A percentile compares a stretch with the other conserved stretches of the same genome.
Evolutionary conservation across 345 rosid genomes (phyloP).

Genomic region (Dipteronia dyeriana): DNA sequence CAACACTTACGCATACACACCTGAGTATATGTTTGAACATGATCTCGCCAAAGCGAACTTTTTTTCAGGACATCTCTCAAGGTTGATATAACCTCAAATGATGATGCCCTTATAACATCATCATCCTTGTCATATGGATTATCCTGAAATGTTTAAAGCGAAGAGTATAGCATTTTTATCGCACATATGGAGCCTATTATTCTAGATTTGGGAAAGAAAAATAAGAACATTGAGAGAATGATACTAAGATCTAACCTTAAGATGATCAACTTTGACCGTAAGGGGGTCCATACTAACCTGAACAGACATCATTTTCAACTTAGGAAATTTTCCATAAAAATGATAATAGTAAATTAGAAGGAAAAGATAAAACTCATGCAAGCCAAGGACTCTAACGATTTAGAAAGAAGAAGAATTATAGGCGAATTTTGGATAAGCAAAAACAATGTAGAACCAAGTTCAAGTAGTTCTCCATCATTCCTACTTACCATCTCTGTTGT

Average conservation of each 20-base stretch:
- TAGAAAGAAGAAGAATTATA: not conserved
- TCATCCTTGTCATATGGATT: no score
- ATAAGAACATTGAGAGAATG: not conserved
- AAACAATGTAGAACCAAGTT: constrained; percentile 6
- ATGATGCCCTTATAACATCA: constrained; percentile 87
- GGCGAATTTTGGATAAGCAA: not conserved
- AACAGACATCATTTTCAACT: constrained; percentile 23
- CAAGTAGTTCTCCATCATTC: constrained; percentile 3
- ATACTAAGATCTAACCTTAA: constrained; percentile 56
- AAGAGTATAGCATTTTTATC: not conserved
- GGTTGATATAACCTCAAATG: constrained; percentile 95
- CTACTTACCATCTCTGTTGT: constrained; percentile 86
- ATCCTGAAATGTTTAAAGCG: constrained; percentile 51
- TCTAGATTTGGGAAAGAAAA: constrained; percentile 9
- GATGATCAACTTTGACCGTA: constrained; percentile 95
- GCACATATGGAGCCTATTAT: not conserved
- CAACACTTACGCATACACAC: constrained; percentile 42
- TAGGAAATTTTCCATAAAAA: constrained; percentile 6
- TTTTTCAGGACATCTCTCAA: constrained; percentile 86
- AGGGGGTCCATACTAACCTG: constrained; percentile 93
- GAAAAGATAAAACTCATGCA: not conserved
- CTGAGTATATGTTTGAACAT: constrained; percentile 89
- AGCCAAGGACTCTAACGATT: not conserved
- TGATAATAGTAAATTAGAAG: not conserved
- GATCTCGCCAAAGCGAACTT: constrained; percentile 96